Conservation (phyloP, 2,329 filamentous ascomycete genomes). For the Paradendryphiella salina region DNA sequence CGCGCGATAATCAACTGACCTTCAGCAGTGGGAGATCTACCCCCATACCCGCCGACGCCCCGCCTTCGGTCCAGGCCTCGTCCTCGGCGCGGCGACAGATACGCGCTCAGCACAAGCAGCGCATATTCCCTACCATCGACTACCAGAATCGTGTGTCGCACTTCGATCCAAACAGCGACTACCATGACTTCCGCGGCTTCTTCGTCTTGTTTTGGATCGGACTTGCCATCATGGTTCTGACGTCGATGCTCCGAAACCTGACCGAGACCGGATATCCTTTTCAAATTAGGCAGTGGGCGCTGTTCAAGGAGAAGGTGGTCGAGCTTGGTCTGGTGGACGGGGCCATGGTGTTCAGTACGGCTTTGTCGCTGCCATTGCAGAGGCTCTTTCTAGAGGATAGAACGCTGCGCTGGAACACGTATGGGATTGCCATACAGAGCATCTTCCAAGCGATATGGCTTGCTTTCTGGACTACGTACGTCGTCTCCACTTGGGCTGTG, state of each 20-base stretch:
- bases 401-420: conserved; percentile 70
- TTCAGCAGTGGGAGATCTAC: conserved; percentile 75
- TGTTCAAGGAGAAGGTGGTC: conserved; percentile 87
- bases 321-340: conserved; percentile 82
- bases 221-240: conserved; percentile 94
- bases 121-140: conserved; percentile 90
- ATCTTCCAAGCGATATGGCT: conserved; percentile 80
- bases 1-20: conserved; percentile 21
- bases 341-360: conserved; percentile 79
- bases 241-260: conserved; percentile 87
- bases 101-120: conserved; percentile 76
- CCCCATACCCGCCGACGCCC: conserved; percentile 83
- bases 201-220: conserved; percentile 99
- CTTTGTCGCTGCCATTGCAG: conserved; percentile 73
- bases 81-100: conserved; percentile 82
- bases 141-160: conserved; percentile 90
- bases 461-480: conserved; percentile 72
- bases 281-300: conserved; percentile 80
- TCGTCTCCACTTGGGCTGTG: neutral
- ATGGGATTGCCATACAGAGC: conserved; percentile 82
- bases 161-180: conserved; percentile 89
- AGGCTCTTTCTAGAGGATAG: conserved; percentile 62
- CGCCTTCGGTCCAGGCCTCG: conserved; percentile 85
- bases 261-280: conserved; percentile 91
- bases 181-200: conserved; percentile 94